These are phyloP conservation scores for Puccinia novopanici DNA, from an alignment of 1,284 basidiomycete genomes.

Conservation along the genomic window DNA sequence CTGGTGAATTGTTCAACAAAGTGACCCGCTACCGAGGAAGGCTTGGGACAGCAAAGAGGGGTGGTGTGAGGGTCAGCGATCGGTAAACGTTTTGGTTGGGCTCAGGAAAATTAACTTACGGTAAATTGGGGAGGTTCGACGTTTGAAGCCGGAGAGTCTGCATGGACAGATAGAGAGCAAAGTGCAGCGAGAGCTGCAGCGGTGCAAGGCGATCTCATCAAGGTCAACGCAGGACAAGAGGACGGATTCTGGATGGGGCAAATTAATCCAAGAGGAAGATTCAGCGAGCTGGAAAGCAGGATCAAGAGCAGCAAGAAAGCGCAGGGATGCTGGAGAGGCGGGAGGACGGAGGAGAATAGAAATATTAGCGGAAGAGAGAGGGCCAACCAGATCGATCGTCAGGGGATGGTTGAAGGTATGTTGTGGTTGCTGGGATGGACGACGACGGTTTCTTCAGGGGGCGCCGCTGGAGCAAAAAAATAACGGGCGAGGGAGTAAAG, in stretches of 20 bases:
- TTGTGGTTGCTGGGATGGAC: neutral
- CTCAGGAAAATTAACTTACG: constrained; percentile 17
- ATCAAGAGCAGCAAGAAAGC: neutral
- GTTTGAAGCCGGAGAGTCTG: constrained; percentile 13
- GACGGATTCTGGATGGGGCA: neutral
- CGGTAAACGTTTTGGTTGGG: neutral
- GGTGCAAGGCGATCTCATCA: constrained; percentile 37
- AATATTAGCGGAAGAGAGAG: neutral
- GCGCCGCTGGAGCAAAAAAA: neutral
- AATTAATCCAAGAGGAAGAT: neutral
- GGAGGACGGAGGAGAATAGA: neutral
- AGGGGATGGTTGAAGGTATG: neutral
- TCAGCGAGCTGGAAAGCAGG: neutral
- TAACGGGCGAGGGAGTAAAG: neutral
- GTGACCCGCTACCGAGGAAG: constrained; percentile 79
- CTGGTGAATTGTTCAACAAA: constrained; percentile 97
- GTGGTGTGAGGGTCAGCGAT: constrained; percentile 17
- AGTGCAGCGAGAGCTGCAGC: constrained; percentile 42
- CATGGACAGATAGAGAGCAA: constrained; percentile 30
- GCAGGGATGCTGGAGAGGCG: neutral
- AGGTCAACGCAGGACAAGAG: neutral
- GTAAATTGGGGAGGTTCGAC: constrained; percentile 32
- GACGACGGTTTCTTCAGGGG: neutral
- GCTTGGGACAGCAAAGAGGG: constrained; percentile 61
- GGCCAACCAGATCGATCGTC: constrained; percentile 7